Evolutionary conservation across 2,329 filamentous ascomycete genomes (phyloP), one percentile per base, ranked within the genome.

Genomic region (Ceratocystis cubensis): DNA sequence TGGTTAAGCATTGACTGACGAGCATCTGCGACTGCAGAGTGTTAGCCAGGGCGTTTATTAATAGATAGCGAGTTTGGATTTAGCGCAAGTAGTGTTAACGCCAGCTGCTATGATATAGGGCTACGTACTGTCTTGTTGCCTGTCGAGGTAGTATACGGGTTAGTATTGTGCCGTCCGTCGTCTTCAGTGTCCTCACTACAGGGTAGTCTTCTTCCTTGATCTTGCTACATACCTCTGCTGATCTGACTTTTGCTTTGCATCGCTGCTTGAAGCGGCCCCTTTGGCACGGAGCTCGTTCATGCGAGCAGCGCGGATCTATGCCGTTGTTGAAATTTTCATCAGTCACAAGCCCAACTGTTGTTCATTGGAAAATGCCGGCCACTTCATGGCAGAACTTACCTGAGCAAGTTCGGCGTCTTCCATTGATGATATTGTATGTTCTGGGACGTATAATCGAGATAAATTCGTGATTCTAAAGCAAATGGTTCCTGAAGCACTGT

Each of bases 241-340:
- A 73, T 89, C 81, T 66, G 89, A 84, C 69, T 89, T 83, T 68
- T 83, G 79, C 69, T 79, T 78, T 63, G 78, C 76, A 64, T 75
- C 80, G 69, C 79, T 77, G 61, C 77, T 76, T 65, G 76, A 77
- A 67, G 80, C 81, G 68, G 79, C 80, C 70, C 82, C 78, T 76
- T 88, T 80, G 72, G 91, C 83, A 77, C 95, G 94, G 71, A 97
- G 87, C 79, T 99, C 92, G 77, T 93, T 89, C 65, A 96, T 86
- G 69, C 94, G 91, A 73, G 93, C 93, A 76, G 90, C 88, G 75
- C 93, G 83, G 74, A 97, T 96, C 88, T 96, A 73, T 33, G 33
- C 44, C 28, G 22, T 41, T 41, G 22, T n/a, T 13, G 4, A 7
- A 63, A 25, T 10, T 20, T 63, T 61, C 15, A 48, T 64, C 17